Base-by-base conservation (phyloP, 169 alveolate species). In the Cryptosporidium ryanae region DNA sequence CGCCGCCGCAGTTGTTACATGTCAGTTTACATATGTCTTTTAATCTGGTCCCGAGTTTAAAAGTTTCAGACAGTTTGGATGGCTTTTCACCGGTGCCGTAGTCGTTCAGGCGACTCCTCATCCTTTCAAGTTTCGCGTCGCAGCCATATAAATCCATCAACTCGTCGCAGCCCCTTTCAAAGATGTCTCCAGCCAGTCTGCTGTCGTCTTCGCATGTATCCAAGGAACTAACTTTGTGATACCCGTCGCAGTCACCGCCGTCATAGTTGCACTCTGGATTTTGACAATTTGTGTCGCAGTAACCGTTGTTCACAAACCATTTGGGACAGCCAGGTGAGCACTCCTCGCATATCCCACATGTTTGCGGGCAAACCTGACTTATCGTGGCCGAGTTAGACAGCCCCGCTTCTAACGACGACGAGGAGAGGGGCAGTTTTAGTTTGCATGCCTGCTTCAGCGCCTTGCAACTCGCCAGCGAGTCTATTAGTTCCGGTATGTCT, bases 301-400 rank as follows among this genome's bases (percentile, higher is more conserved):
- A 65, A 0, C 67, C 50, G 59, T 91, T 91, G 27, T 87, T 90
- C 3, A 84, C 61, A 59, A 90, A 91, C 94, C 94, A 91, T 46
- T 76, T 64, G 27, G 91, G 91, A 31, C 94, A 91, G 27, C 90
- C 91, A n/a, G 76, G 66, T 27, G 94, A 87, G 55, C 94, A 91
- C 2, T 82, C 90, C 48, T 65, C 84, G 76, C 94, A 91, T 46
- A 82, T 82, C 7, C 92, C 92, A 64, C 94, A 91, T 43, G 93
- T 82, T 64, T 43, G 67, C 10, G 94, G 94, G 48, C 94, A 91
- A 52, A 90, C 90, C 48, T 70, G 89, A 6, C 89, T 91, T 18
- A 91, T 90, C 12, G 92, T 91, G 7, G 91, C 84, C 21, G 83
- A 76, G 21, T 70, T 65, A n/a, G 94, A 90, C 23, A 91, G 15